Base-by-base conservation (phyloP, 2,329 filamentous ascomycete species). In the Teratosphaeria zuluensis region DNA sequence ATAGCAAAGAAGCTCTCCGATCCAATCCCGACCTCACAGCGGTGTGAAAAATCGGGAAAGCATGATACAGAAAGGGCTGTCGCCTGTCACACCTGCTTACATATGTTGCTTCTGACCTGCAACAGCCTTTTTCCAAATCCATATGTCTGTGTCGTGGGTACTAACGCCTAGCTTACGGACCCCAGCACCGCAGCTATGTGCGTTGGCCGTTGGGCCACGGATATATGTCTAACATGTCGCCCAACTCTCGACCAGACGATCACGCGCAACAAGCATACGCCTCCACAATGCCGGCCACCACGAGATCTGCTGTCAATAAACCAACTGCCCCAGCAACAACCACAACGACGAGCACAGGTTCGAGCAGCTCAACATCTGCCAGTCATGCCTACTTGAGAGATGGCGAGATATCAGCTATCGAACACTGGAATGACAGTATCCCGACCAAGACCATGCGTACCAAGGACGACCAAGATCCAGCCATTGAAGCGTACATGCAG, bases 401-500 rank as follows among this genome's bases (percentile, higher is more conserved):
- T n/a, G 56, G 59, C 19, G 62, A 69, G 57, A 58, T 63, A 19
- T 61, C 62, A 7, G 64, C 60, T 33, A 71, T 71, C 58, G 61
- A 68, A n/a, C 57, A 59, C 32, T 71, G 69, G 69, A 69, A 57
- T 58, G 35, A 63, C 60, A 24, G 52, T 51, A 57, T 71, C 2
- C 64, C 67, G 5, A 35, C 59, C 28, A 66, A 65, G 57, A 62
- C 63, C 30, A 48, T 56, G n/a, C 62, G 63, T 56, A 24, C 19
- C 35, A 48, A 54, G 21, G 46, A 58, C 7, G 54, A 59, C 16
- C 33, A 54, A 14, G 66, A 69, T 56, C 63, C 69, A 6, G 64
- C 65, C 46, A 62, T 72, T 1, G 66, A 72, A 56, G 70, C 70
- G 3, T 73, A 73, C 53, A 60, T 72, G n/a, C 64, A 68, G 58